These are phyloP conservation scores for Schwanniomyces yamadae DNA, from an alignment of 805 yeast genomes.

Conservation along the genomic window DNA sequence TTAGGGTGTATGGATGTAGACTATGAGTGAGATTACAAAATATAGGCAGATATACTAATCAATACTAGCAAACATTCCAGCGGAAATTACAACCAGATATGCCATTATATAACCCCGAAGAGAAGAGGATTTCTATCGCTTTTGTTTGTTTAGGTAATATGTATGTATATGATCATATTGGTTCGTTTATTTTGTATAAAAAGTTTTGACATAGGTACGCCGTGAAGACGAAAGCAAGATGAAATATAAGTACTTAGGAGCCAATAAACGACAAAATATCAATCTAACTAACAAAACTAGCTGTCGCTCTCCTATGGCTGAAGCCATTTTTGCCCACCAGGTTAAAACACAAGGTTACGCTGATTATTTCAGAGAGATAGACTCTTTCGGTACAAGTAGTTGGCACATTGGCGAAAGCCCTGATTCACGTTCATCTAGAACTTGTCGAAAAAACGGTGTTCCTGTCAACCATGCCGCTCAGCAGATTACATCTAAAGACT, in stretches of 20 bases:
- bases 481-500: slow-evolving; percentile 53
- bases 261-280: too few species aligned
- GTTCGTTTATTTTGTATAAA: too few species aligned
- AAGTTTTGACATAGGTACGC: too few species aligned
- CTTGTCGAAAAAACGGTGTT: slow-evolving; percentile 70
- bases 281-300: slow-evolving; percentile 39
- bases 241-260: too few species aligned
- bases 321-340: slow-evolving; percentile 75
- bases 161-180: slow-evolving; percentile 47
- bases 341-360: slow-evolving; percentile 52
- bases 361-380: slow-evolving; percentile 54
- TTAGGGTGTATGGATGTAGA: background rate
- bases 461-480: slow-evolving; percentile 77
- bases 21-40: background rate
- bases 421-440: slow-evolving; percentile 67
- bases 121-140: slow-evolving; percentile 58
- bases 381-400: slow-evolving; percentile 86
- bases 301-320: slow-evolving; percentile 98
- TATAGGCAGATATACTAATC: too few species aligned
- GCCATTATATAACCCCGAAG: too few species aligned
- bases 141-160: slow-evolving; percentile 91
- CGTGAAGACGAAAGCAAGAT: too few species aligned
- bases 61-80: too few species aligned
- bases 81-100: too few species aligned
- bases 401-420: slow-evolving; percentile 84